phyloP scores from a whole-genome alignment of 148 eudicot genomes.

The Nyssa sinensis region DNA sequence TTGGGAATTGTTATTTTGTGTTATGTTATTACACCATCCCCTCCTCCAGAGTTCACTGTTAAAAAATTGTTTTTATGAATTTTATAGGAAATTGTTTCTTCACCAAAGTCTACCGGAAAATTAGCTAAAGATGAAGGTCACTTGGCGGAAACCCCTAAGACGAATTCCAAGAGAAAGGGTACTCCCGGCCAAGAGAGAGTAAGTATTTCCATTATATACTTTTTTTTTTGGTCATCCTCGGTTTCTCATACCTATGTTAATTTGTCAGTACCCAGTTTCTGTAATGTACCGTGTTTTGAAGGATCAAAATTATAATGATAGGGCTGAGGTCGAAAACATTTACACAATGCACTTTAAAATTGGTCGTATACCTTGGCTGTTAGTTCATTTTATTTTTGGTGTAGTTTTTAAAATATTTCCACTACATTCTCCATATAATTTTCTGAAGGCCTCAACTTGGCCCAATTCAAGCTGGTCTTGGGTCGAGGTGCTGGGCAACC shows the following conservation, averaged over 20 bases:
- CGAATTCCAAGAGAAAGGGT: constrained; percentile 66
- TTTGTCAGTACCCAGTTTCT: background rate
- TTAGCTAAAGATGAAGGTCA: constrained; percentile 41
- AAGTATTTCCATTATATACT: constrained; percentile 5
- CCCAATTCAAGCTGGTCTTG: background rate
- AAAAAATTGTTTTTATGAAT: constrained; percentile 4
- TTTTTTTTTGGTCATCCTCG: background rate
- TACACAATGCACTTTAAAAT: background rate
- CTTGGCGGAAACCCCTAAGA: constrained; percentile 40
- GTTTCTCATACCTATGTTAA: background rate
- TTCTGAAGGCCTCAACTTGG: background rate
- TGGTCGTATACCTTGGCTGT: background rate
- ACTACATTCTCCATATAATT: background rate
- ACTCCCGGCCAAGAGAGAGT: constrained; percentile 47
- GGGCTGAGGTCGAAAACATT: background rate
- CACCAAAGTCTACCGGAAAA: constrained; percentile 45
- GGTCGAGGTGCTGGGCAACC: background rate
- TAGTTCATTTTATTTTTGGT: background rate
- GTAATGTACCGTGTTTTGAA: no score
- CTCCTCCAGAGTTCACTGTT: background rate
- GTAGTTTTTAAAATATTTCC: background rate
- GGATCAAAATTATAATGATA: no score
- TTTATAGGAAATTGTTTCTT: constrained; percentile 45
- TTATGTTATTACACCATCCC: constrained; percentile 4
- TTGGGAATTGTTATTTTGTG: background rate